Conservation (phyloP, 192 early-diverging fungal species). For the Lobosporangium transversale region DNA sequence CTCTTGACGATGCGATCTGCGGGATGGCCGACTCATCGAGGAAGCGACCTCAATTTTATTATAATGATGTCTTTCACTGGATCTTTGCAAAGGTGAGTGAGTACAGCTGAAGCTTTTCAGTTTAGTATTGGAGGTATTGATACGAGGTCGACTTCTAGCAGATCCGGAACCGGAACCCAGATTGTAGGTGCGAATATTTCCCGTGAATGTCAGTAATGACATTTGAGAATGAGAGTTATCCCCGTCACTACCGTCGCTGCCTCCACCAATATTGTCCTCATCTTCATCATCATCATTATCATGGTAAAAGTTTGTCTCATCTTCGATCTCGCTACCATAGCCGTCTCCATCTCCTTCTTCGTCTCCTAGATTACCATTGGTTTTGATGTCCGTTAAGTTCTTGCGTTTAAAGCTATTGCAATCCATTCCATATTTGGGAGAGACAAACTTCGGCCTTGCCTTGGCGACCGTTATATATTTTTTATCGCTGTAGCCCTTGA, state of each 20-base stretch:
- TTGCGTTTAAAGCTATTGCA: too few relatives aligned
- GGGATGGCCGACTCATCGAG: too few relatives aligned
- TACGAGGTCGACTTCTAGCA: conserved; percentile 39
- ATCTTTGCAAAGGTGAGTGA: not conserved
- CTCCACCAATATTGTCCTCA: not conserved
- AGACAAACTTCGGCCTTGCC: too few relatives aligned
- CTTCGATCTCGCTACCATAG: conserved; percentile 8
- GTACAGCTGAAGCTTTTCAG: not conserved
- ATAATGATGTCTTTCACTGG: too few relatives aligned
- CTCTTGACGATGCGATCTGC: not conserved
- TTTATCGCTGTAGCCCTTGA: not conserved
- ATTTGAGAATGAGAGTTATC: conserved; percentile 32
- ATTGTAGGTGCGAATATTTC: conserved; percentile 44
- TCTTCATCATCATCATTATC: conserved; percentile 17
- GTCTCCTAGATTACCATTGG: not conserved
- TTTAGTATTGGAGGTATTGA: not conserved
- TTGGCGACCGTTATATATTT: not conserved
- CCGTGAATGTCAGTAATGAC: conserved; percentile 41
- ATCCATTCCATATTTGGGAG: not conserved
- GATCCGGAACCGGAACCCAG: conserved; percentile 46
- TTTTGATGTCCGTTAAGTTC: not conserved
- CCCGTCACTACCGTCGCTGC: conserved; percentile 7
- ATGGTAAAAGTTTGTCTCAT: conserved; percentile 1
- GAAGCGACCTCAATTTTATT: too few relatives aligned
- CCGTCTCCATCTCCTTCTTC: conserved; percentile 4